Evolutionary conservation across 2,329 filamentous ascomycete genomes (phyloP).

Genomic region (Magnaporthales sp.): DNA sequence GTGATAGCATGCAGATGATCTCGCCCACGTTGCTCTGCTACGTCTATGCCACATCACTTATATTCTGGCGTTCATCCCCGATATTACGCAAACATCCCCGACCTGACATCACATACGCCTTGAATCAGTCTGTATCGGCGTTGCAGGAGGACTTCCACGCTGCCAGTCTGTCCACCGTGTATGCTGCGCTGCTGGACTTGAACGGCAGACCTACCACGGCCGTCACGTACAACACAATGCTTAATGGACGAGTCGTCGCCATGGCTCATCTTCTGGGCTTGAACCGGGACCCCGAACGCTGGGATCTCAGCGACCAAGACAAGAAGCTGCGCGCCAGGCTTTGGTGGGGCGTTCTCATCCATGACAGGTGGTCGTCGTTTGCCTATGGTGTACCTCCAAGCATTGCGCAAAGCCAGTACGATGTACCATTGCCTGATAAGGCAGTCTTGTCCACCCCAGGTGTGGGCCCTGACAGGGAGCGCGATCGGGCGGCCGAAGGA

Average conservation of each 20-base stretch:
- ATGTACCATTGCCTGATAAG: constrained; percentile 28
- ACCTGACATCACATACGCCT: constrained; percentile 51
- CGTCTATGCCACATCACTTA: constrained; percentile 47
- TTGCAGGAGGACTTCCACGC: constrained; percentile 51
- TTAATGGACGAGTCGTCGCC: constrained; percentile 40
- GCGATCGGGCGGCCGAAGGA: constrained; percentile 11
- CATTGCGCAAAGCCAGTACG: constrained; percentile 33
- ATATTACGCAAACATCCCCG: constrained; percentile 35
- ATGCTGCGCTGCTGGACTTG: constrained; percentile 48
- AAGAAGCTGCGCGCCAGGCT: constrained; percentile 42
- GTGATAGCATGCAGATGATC: constrained; percentile 31
- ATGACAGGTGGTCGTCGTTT: constrained; percentile 46
- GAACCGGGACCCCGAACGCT: constrained; percentile 41
- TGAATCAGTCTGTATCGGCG: constrained; percentile 53
- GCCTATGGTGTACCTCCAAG: constrained; percentile 44
- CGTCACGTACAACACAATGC: constrained; percentile 46
- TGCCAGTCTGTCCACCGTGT: constrained; percentile 49
- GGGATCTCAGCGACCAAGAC: constrained; percentile 42
- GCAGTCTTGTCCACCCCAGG: neutral
- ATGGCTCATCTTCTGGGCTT: constrained; percentile 45
- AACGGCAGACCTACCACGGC: constrained; percentile 51
- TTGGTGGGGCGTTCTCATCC: constrained; percentile 47
- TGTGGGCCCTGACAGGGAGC: neutral
- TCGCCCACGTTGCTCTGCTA: constrained; percentile 48
- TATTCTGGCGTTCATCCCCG: constrained; percentile 47